Conservation (phyloP, 352 stramenopile genomes). For the Peronospora belbahrii region DNA sequence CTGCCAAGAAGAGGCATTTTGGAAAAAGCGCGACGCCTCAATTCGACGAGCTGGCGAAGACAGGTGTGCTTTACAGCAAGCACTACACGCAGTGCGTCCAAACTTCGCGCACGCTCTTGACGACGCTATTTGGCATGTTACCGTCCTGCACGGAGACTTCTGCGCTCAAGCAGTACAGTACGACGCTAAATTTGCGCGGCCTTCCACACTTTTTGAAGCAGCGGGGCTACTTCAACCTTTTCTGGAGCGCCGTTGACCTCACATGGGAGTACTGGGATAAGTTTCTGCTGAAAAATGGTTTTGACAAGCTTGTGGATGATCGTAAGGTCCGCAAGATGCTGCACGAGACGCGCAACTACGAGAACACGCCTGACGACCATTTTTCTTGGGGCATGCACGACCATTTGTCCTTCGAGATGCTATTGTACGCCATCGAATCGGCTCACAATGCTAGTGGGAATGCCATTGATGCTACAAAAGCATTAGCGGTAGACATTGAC, state of each 20-base stretch:
- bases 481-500: not conserved
- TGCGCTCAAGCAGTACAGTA: slow-evolving; percentile 50
- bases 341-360: slow-evolving; percentile 44
- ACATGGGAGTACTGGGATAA: slow-evolving; percentile 66
- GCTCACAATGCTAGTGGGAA: slow-evolving; percentile 31
- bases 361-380: slow-evolving; percentile 53
- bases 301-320: slow-evolving; percentile 65
- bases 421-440: slow-evolving; percentile 51
- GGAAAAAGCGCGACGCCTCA: slow-evolving; percentile 47
- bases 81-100: slow-evolving; percentile 68
- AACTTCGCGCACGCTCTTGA: slow-evolving; percentile 57
- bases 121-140: slow-evolving; percentile 65
- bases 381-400: slow-evolving; percentile 70
- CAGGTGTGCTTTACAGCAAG: slow-evolving; percentile 53
- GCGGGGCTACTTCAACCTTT: slow-evolving; percentile 62
- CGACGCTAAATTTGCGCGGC: slow-evolving; percentile 39
- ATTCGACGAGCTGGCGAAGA: slow-evolving; percentile 49
- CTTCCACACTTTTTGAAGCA: slow-evolving; percentile 61
- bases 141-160: slow-evolving; percentile 62
- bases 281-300: slow-evolving; percentile 53
- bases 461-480: slow-evolving; percentile 6
- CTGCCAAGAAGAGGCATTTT: slow-evolving; percentile 34
- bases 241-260: slow-evolving; percentile 58
- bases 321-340: slow-evolving; percentile 59
- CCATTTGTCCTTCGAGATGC: slow-evolving; percentile 64